phyloP scores from a whole-genome alignment of 768 basidiomycete genomes.

The Crepidotus variabilis region DNA sequence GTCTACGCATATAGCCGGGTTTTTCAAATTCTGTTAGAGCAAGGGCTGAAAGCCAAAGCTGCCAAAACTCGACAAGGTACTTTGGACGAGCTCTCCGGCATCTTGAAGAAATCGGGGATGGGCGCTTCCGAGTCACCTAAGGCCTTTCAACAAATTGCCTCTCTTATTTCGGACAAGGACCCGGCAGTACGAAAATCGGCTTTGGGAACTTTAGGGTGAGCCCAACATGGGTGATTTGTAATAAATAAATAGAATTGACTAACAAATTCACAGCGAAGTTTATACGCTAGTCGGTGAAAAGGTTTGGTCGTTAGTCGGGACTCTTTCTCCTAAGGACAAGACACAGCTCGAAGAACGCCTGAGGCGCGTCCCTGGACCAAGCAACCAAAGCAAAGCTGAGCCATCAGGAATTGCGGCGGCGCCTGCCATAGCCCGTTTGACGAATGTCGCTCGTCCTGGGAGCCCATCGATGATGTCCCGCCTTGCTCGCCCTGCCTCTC shows the following conservation, averaged over 20 bases:
- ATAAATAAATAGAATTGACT: conserved; percentile 9
- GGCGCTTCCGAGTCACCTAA: conserved; percentile 77
- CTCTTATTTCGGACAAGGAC: conserved; percentile 87
- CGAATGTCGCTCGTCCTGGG: conserved; percentile 27
- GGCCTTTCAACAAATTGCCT: conserved; percentile 72
- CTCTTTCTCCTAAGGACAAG: conserved; percentile 80
- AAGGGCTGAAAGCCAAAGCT: conserved; percentile 87
- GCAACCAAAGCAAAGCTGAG: conserved; percentile 40
- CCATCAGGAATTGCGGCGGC: conserved; percentile 27
- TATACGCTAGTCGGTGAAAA: conserved; percentile 83
- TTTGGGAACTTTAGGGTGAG: conserved; percentile 74
- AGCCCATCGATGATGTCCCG: conserved; percentile 33
- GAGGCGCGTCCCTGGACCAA: conserved; percentile 73
- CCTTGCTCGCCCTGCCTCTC: conserved; percentile 35
- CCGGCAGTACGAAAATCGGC: conserved; percentile 86
- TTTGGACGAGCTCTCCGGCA: conserved; percentile 73
- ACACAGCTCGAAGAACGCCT: conserved; percentile 90
- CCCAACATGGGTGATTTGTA: conserved; percentile 10
- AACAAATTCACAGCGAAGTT: conserved; percentile 54
- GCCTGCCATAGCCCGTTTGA: conserved; percentile 38
- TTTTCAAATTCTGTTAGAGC: conserved; percentile 82
- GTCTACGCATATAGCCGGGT: conserved; percentile 93
- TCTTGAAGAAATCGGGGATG: conserved; percentile 82
- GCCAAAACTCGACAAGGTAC: conserved; percentile 88
- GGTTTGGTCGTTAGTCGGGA: conserved; percentile 76